Conservation (phyloP, 352 stramenopile genomes). For the Phytophthora idaei region DNA sequence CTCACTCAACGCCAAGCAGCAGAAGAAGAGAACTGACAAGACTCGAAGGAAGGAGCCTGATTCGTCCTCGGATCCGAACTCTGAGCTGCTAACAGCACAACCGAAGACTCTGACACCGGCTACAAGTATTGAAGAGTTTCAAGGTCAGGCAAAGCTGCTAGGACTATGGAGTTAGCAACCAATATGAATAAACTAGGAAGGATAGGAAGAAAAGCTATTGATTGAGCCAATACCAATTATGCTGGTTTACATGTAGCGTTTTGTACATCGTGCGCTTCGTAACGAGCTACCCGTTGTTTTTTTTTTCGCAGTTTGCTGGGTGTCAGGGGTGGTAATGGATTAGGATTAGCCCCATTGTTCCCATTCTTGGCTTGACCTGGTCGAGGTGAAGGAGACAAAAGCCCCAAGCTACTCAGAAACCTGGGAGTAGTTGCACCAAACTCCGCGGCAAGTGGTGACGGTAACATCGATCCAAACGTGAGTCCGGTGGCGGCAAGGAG, state of each 20-base stretch:
- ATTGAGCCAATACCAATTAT: neutral
- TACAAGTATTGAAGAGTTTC: slow-evolving; percentile 44
- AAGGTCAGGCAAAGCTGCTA: slow-evolving; percentile 44
- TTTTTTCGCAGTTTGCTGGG: slow-evolving; percentile 12
- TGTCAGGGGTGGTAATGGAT: slow-evolving; percentile 20
- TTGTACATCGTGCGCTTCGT: slow-evolving; percentile 14
- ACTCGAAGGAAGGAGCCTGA: slow-evolving; percentile 13
- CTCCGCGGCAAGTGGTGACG: slow-evolving; percentile 24
- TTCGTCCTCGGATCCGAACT: neutral
- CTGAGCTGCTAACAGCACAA: slow-evolving; percentile 5
- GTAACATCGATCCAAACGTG: slow-evolving; percentile 36
- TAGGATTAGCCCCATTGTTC: slow-evolving; percentile 2
- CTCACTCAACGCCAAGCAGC: slow-evolving; percentile 9
- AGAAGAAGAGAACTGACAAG: slow-evolving; percentile 21
- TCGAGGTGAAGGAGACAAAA: slow-evolving; percentile 26
- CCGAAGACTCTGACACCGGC: slow-evolving; percentile 6
- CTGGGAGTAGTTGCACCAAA: slow-evolving; percentile 20
- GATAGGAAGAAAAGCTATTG: no score
- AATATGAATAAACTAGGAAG: no score
- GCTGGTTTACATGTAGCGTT: slow-evolving; percentile 10
- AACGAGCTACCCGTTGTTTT: slow-evolving; percentile 15
- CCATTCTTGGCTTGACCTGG: slow-evolving; percentile 15
- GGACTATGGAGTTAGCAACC: slow-evolving; percentile 46
- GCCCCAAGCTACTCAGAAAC: slow-evolving; percentile 19
- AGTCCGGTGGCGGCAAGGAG: slow-evolving; percentile 31